These are phyloP conservation scores for Tremellales sp. DNA, from an alignment of 1,284 basidiomycete genomes.

Conservation along the genomic window DNA sequence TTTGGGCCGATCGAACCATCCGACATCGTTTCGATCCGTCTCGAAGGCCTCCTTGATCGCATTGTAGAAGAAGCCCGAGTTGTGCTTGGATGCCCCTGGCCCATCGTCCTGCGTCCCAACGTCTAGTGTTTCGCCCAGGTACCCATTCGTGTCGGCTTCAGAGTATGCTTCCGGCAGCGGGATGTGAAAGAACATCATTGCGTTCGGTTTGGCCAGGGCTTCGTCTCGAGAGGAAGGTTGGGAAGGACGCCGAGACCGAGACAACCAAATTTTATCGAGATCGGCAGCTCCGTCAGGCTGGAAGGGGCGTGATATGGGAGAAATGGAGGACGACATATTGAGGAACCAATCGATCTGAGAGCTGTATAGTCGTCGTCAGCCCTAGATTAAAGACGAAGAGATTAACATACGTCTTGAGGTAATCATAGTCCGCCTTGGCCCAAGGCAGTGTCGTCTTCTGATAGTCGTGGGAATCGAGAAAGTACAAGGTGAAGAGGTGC, in stretches of 20 bases:
- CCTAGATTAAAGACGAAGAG: not conserved
- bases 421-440: constrained; percentile 61
- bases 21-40: constrained; percentile 51
- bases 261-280: constrained; percentile 59
- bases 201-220: constrained; percentile 80
- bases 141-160: constrained; percentile 12
- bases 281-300: constrained; percentile 67
- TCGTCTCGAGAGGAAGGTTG: constrained; percentile 5
- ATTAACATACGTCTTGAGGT: constrained; percentile 55
- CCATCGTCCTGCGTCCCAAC: constrained; percentile 63
- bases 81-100: constrained; percentile 58
- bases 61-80: constrained; percentile 75
- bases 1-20: constrained; percentile 43
- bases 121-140: constrained; percentile 58
- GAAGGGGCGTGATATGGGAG: constrained; percentile 73
- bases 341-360: constrained; percentile 84
- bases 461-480: constrained; percentile 85
- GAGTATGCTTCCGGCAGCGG: constrained; percentile 62
- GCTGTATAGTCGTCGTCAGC: constrained; percentile 14
- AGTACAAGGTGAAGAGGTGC: constrained; percentile 83
- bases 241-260: constrained; percentile 45
- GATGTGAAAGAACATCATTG: constrained; percentile 93
- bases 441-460: constrained; percentile 54
- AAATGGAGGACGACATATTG: constrained; percentile 65
- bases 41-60: constrained; percentile 58